phyloP scores from a whole-genome alignment of 1,284 basidiomycete genomes.

The Veloboletus limbatus region DNA sequence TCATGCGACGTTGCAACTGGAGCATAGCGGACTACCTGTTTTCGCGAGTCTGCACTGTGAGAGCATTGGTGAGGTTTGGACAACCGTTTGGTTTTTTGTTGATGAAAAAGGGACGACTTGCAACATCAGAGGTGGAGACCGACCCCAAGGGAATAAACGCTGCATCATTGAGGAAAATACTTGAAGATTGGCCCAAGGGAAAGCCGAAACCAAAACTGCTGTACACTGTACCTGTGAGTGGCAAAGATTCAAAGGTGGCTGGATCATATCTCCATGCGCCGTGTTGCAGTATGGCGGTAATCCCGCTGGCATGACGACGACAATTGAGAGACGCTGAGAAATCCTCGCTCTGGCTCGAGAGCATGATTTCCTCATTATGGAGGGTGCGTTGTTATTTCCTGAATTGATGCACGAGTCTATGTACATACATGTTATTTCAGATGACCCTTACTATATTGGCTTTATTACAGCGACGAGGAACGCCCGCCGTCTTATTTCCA shows the following conservation, averaged over 20 bases:
- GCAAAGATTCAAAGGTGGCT: not conserved
- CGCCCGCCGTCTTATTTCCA: constrained; percentile 72
- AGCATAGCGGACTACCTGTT: constrained; percentile 54
- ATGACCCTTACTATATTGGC: constrained; percentile 69
- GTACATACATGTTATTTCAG: constrained; percentile 37
- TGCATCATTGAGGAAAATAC: constrained; percentile 53
- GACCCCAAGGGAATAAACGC: constrained; percentile 73
- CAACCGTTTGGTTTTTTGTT: too few species aligned
- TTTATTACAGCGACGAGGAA: constrained; percentile 60
- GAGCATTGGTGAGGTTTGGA: constrained; percentile 61
- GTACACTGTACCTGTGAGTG: constrained; percentile 71
- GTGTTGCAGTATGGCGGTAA: constrained; percentile 66
- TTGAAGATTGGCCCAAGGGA: constrained; percentile 71
- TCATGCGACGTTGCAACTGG: not conserved
- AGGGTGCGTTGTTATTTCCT: constrained; percentile 45
- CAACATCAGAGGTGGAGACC: constrained; percentile 62
- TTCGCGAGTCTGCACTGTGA: constrained; percentile 55
- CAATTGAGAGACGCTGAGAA: constrained; percentile 66
- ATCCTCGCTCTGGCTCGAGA: constrained; percentile 69
- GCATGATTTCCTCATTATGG: constrained; percentile 76
- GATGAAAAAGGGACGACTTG: not conserved
- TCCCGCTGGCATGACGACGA: constrained; percentile 74
- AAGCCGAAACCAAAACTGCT: constrained; percentile 75
- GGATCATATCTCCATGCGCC: not conserved
- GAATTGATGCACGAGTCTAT: not conserved